These are phyloP conservation scores for Diaporthe destruens DNA, from an alignment of 2,329 filamentous ascomycete species.

Conservation along the genomic window DNA sequence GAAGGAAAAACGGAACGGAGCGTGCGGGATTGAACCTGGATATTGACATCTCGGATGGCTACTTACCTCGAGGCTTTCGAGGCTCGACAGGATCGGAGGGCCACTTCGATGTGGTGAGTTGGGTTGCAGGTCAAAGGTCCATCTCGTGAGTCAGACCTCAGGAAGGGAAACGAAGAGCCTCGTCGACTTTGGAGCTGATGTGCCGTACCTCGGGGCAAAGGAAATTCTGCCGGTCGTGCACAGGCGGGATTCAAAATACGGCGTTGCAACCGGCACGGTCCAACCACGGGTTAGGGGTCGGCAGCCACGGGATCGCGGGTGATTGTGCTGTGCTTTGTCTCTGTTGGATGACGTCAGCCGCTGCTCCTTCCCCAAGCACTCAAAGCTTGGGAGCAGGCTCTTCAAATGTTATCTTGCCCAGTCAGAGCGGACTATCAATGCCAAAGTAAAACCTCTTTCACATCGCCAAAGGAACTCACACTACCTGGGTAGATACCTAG, in stretches of 20 bases:
- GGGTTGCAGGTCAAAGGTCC: not conserved
- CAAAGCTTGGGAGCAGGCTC: conserved; percentile 21
- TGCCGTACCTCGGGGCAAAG: conserved; percentile 31
- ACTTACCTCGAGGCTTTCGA: conserved; percentile 23
- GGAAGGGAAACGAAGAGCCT: not conserved
- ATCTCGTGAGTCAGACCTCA: conserved; percentile 4
- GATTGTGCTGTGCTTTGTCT: not conserved
- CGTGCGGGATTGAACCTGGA: conserved; percentile 3
- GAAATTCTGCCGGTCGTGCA: conserved; percentile 35
- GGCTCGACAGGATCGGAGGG: not conserved
- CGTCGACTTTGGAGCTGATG: not conserved
- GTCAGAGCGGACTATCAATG: not conserved
- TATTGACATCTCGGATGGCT: not conserved
- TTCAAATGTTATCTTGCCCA: too few relatives aligned
- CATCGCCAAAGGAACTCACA: not conserved
- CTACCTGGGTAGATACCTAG: not conserved
- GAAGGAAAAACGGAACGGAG: conserved; percentile 14
- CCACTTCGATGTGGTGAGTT: not conserved
- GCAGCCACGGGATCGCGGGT: too few relatives aligned
- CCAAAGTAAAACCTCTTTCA: not conserved
- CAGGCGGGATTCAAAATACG: conserved; percentile 42
- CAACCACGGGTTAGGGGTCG: conserved; percentile 35
- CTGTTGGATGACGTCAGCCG: conserved; percentile 9
- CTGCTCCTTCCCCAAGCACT: not conserved
- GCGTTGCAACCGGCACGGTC: conserved; percentile 38